Percentiles rank a stretch among this genome's conserved stretches.
Evolutionary conservation across 306 rosid genomes (phyloP).

Genomic region (Nissolia schottii): DNA sequence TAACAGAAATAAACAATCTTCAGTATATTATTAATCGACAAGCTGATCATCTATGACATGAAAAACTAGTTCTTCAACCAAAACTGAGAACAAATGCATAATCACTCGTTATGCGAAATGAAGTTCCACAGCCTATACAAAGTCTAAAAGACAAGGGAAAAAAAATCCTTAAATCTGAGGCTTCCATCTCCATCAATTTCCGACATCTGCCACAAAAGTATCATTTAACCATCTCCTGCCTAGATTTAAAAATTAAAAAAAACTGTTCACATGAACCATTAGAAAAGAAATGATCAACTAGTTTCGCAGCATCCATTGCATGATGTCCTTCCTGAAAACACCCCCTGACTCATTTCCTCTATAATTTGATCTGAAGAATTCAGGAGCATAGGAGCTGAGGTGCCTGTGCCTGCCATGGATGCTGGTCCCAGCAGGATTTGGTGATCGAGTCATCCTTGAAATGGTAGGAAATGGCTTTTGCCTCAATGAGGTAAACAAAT

Average conservation of each 20-base stretch:
- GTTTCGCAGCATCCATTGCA: constrained; percentile 69
- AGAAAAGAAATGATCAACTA: constrained; percentile 2
- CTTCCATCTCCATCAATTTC: background rate
- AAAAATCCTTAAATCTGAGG: background rate
- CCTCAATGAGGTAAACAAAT: constrained; percentile 49
- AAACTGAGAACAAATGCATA: constrained; percentile 2
- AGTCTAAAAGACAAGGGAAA: background rate
- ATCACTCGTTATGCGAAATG: constrained; percentile 16
- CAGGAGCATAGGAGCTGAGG: constrained; percentile 32
- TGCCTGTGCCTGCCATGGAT: constrained; percentile 57
- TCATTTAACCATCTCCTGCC: background rate
- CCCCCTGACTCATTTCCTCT: constrained; percentile 37
- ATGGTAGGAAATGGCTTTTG: constrained; percentile 48
- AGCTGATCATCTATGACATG: background rate
- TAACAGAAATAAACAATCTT: background rate
- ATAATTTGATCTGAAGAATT: constrained; percentile 26
- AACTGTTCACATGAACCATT: background rate
- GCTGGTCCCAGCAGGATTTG: constrained; percentile 55
- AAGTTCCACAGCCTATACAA: constrained; percentile 21
- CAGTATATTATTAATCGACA: constrained; percentile 4
- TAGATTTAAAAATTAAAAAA: too few relatives aligned
- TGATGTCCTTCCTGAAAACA: constrained; percentile 63
- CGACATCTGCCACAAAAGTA: background rate
- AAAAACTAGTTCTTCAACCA: constrained; percentile 1
- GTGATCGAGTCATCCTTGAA: constrained; percentile 52